Evolutionary conservation across 352 stramenopile genomes (phyloP).

Genomic region (Phytophthora cajani): DNA sequence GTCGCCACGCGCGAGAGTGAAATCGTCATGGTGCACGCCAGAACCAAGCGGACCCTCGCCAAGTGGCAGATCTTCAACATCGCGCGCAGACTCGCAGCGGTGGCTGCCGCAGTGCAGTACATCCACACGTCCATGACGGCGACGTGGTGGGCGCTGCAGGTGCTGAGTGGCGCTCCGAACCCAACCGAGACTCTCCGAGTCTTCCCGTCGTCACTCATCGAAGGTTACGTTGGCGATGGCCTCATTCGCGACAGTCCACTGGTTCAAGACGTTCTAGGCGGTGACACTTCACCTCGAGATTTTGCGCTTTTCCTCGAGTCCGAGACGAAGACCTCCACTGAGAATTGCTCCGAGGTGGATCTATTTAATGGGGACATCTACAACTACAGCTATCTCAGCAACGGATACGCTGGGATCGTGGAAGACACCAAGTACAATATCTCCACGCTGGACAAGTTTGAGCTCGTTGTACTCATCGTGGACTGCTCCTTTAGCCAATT

Average conservation of each 20-base stretch:
- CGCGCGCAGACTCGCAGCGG: constrained; percentile 15
- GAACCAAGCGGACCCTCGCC: constrained; percentile 1
- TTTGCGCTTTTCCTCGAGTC: constrained; percentile 40
- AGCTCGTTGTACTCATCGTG: constrained; percentile 40
- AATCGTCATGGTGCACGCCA: constrained; percentile 6
- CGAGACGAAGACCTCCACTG: constrained; percentile 13
- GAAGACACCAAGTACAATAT: constrained; percentile 37
- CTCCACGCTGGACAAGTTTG: constrained; percentile 27
- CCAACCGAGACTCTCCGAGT: constrained; percentile 9
- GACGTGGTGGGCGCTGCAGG: constrained; percentile 6
- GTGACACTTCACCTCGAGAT: constrained; percentile 29
- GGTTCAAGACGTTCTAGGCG: constrained; percentile 17
- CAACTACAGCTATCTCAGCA: constrained; percentile 34
- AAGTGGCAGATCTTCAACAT: constrained; percentile 22
- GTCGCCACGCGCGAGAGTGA: constrained; percentile 7
- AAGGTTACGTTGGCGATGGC: constrained; percentile 26
- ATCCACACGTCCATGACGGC: constrained; percentile 27
- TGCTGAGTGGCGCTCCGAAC: constrained; percentile 22
- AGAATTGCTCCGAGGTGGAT: constrained; percentile 13
- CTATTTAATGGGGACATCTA: constrained; percentile 24
- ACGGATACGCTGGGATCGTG: constrained; percentile 23
- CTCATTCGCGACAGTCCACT: constrained; percentile 38
- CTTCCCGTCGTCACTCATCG: constrained; percentile 17
- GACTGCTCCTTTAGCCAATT: constrained; percentile 40
- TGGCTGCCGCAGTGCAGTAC: constrained; percentile 36